Conservation (phyloP, 768 basidiomycete species). For the Russula sp. region DNA sequence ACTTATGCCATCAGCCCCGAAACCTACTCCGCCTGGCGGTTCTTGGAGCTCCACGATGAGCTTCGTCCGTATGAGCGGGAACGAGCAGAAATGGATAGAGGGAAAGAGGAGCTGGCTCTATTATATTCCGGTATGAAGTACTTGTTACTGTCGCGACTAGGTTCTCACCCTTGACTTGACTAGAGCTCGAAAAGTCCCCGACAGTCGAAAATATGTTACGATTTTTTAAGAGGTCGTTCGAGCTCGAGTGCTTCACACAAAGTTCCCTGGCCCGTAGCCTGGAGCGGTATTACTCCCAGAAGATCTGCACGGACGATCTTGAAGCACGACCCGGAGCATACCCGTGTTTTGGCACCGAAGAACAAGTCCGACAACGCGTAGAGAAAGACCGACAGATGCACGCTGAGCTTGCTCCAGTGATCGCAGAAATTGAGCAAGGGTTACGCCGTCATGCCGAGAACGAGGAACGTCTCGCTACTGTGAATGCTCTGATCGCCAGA, state of each 20-base stretch:
- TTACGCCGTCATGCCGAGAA: not conserved
- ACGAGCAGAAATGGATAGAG: not conserved
- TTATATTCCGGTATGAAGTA: not conserved
- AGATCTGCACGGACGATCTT: not conserved
- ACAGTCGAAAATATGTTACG: not conserved
- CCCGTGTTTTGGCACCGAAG: not conserved
- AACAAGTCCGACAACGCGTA: not conserved
- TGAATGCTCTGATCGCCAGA: not conserved
- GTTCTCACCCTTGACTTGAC: not conserved
- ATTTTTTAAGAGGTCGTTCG: not conserved
- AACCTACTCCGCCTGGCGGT: not conserved
- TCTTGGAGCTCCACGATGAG: not conserved
- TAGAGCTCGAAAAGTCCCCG: not conserved
- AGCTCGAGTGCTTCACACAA: not conserved
- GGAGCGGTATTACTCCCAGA: not conserved
- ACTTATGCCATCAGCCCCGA: not conserved
- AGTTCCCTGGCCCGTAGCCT: not conserved
- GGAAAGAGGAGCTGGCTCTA: not conserved
- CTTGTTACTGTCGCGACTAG: too few species aligned
- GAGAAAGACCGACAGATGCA: not conserved
- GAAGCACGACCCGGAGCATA: slow-evolving; percentile 1
- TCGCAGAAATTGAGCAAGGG: not conserved
- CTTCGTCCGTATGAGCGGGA: not conserved
- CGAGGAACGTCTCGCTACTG: not conserved
- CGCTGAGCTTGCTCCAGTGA: not conserved